Base-by-base conservation (phyloP, 495 filamentous ascomycete species). In the Lophiostoma macrostomum region DNA sequence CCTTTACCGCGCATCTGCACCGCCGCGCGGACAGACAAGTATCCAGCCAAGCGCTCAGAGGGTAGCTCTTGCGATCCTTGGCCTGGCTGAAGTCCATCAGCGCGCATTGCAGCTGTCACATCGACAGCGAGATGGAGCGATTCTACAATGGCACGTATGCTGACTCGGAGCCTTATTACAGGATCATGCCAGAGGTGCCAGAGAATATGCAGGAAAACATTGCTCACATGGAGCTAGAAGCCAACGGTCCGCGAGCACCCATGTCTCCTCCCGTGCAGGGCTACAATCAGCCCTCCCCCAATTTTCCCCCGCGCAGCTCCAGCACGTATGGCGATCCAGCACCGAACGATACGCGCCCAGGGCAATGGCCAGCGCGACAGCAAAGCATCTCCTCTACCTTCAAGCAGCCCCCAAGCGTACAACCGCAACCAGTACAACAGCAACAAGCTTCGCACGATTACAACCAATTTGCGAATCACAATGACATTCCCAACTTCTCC, bases 121-220 rank as follows among this genome's bases (percentile, higher is more conserved):
- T n/a, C n/a, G n/a, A n/a, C n/a, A n/a, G n/a, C n/a, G n/a, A n/a
- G n/a, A n/a, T n/a, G n/a, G n/a, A n/a, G n/a, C n/a, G n/a, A n/a
- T n/a, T n/a, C n/a, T n/a, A n/a, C n/a, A n/a, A n/a, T n/a, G n/a
- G n/a, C n/a, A n/a, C n/a, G n/a, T n/a, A n/a, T 40, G 42, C 67
- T 64, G 31, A 70, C 46, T 38, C 27, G 32, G 40, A 19, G 49
- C 44, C 24, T 16, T 18, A 36, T 19, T 23, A 32, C 64, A 88
- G 85, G 50, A 75, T 87, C 44, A 87, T 86, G 78, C 83, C 85
- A 46, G 85, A 88, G 70, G 81, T 88, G 22, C 84, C 85, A 24
- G 82, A 82, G 61, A 86, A 91, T 66, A 96, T 98, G 78, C 88
- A 95, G 73, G 83, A 93, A 64, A 89, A 86, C 67, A 78, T 98